These are phyloP conservation scores for Nemophila menziesii DNA, from an alignment of 257 asterid genomes.

Conservation along the genomic window DNA sequence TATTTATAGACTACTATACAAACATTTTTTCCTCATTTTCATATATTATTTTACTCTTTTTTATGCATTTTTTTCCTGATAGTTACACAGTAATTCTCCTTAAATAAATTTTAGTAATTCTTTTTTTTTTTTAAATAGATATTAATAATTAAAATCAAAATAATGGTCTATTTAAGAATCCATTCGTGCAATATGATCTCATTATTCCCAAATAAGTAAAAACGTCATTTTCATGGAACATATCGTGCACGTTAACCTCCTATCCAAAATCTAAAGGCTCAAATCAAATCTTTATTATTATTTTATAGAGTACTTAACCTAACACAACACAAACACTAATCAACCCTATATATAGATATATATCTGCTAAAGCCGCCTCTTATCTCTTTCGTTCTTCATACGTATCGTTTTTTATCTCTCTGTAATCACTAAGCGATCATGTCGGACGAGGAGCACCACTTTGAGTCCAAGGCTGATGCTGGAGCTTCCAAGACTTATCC, in stretches of 20 bases:
- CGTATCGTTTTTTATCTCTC: background rate
- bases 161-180: no score
- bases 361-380: conserved; percentile 5
- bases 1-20: no score
- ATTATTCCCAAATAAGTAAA: background rate
- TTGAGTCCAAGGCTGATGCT: conserved; percentile 35
- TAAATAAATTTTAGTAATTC: no score
- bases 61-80: no score
- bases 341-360: background rate
- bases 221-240: conserved; percentile 22
- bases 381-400: background rate
- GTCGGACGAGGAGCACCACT: conserved; percentile 42
- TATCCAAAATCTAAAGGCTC: conserved; percentile 8
- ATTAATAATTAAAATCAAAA: no score
- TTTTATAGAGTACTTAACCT: conserved; percentile 7
- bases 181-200: background rate
- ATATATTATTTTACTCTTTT: no score
- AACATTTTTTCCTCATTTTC: no score
- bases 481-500: conserved; percentile 38
- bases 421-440: conserved; percentile 1
- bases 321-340: conserved; percentile 1
- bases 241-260: background rate
- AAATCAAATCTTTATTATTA: background rate
- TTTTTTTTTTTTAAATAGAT: no score
- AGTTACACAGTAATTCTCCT: no score